A percentile compares a stretch with the other conserved stretches of the same genome.
These are phyloP conservation scores for Cercospora canescens DNA, from an alignment of 2,329 filamentous ascomycete genomes.

Conservation along the genomic window DNA sequence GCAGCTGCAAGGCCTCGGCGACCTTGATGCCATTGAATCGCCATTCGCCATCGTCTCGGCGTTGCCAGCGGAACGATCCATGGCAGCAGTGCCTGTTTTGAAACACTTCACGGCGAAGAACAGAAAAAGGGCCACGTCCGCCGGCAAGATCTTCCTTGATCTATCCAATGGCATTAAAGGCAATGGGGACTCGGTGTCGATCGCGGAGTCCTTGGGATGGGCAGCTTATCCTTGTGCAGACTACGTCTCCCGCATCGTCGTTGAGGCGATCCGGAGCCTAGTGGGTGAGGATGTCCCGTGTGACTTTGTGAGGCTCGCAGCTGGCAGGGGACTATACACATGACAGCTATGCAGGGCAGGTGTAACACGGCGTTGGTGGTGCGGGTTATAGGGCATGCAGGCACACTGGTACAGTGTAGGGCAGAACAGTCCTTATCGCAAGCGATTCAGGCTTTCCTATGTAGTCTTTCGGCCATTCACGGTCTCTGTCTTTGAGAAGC, in stretches of 20 bases:
- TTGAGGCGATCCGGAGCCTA: conserved; percentile 74
- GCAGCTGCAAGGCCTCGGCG: conserved; percentile 69
- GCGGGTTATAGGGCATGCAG: not conserved
- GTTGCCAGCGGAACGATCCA: conserved; percentile 73
- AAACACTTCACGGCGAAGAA: conserved; percentile 63
- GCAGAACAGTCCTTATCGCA: not conserved
- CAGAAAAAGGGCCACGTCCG: conserved; percentile 34
- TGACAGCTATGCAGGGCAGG: conserved; percentile 29
- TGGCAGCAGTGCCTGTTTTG: conserved; percentile 74
- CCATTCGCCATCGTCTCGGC: conserved; percentile 83
- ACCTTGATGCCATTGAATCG: conserved; percentile 74
- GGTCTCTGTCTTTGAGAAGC: not conserved
- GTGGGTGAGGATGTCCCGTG: conserved; percentile 81
- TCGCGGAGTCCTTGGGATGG: conserved; percentile 75
- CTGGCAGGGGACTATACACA: conserved; percentile 54
- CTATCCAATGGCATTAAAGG: conserved; percentile 65
- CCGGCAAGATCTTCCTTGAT: conserved; percentile 75
- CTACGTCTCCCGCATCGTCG: conserved; percentile 79
- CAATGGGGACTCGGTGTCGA: conserved; percentile 66
- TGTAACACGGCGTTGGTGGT: conserved; percentile 1
- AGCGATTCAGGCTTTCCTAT: not conserved
- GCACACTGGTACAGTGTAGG: not conserved
- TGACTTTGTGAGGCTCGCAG: conserved; percentile 78
- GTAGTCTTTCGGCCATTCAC: not conserved
- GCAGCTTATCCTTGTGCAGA: conserved; percentile 77